phyloP scores from a whole-genome alignment of 495 filamentous ascomycete species.

The Talaromyces trachyspermus region DNA sequence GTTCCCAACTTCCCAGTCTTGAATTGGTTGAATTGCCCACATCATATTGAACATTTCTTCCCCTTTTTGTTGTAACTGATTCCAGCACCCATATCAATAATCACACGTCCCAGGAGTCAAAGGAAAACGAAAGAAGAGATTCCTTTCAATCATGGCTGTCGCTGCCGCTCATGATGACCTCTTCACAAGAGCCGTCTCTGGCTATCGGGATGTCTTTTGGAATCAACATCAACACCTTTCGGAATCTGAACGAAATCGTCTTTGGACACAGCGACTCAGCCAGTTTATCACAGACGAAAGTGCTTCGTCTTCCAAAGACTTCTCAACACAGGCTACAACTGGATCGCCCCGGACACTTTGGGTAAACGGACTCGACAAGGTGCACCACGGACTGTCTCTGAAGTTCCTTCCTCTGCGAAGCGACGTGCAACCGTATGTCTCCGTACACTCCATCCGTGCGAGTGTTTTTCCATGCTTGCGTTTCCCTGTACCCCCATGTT shows the following conservation, averaged over 20 bases:
- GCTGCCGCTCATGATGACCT: constrained; percentile 36
- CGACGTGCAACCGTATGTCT: constrained; percentile 46
- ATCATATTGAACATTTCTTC: too few species aligned
- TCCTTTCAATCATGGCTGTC: constrained; percentile 26
- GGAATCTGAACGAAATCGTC: constrained; percentile 36
- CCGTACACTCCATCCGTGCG: constrained; percentile 19
- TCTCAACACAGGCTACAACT: background rate
- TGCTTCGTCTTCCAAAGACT: background rate
- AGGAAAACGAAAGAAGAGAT: constrained; percentile 14
- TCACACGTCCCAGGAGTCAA: constrained; percentile 9
- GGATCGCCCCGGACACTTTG: constrained; percentile 22
- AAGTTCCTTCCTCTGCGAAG: constrained; percentile 34
- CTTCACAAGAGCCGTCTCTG: constrained; percentile 39
- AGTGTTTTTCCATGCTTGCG: constrained; percentile 16
- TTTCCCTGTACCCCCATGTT: background rate
- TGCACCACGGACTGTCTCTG: constrained; percentile 36
- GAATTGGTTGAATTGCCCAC: background rate
- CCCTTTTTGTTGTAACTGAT: too few species aligned
- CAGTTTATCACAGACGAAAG: constrained; percentile 25
- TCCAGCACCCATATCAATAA: constrained; percentile 14
- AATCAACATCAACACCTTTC: constrained; percentile 36
- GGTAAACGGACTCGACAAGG: constrained; percentile 42
- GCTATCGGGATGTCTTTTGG: constrained; percentile 41
- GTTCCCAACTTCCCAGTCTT: background rate
- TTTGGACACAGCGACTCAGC: constrained; percentile 36